Conservation (phyloP, 345 rosid species). For the Mangifera indica region DNA sequence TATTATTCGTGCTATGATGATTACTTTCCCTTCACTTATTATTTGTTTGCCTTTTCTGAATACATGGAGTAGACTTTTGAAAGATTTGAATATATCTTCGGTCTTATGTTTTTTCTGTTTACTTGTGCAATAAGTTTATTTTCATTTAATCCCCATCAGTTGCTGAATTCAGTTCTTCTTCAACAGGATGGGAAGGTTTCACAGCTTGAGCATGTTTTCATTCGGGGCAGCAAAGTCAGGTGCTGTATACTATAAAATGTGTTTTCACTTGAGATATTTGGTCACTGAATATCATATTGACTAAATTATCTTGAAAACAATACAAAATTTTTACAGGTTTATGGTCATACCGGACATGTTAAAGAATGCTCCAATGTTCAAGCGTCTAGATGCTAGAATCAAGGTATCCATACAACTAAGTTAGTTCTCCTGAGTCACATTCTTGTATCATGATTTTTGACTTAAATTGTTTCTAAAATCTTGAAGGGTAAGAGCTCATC, state of each 20-base stretch:
- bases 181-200: constrained; percentile 92
- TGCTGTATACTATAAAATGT: constrained; percentile 16
- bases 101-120: not conserved
- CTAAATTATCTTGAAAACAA: not conserved
- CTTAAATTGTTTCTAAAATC: constrained; percentile 13
- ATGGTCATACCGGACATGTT: constrained; percentile 99
- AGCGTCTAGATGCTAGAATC: constrained; percentile 81
- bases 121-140: not conserved
- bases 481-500: constrained; percentile 89
- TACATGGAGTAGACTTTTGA: not conserved
- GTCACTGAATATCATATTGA: not conserved
- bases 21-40: not conserved
- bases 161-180: not conserved
- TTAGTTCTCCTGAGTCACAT: constrained; percentile 3
- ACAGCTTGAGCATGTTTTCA: constrained; percentile 96
- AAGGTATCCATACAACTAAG: constrained; percentile 43
- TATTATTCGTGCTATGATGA: not conserved
- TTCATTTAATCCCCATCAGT: not conserved
- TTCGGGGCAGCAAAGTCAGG: constrained; percentile 99
- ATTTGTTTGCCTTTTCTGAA: not conserved
- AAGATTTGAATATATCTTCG: not conserved
- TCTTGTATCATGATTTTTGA: constrained; percentile 2
- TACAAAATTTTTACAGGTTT: constrained; percentile 54
- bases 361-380: constrained; percentile 97
- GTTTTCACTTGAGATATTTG: not conserved